Base-by-base conservation (phyloP, 495 filamentous ascomycete genomes). In the Corynascus novoguineensis region DNA sequence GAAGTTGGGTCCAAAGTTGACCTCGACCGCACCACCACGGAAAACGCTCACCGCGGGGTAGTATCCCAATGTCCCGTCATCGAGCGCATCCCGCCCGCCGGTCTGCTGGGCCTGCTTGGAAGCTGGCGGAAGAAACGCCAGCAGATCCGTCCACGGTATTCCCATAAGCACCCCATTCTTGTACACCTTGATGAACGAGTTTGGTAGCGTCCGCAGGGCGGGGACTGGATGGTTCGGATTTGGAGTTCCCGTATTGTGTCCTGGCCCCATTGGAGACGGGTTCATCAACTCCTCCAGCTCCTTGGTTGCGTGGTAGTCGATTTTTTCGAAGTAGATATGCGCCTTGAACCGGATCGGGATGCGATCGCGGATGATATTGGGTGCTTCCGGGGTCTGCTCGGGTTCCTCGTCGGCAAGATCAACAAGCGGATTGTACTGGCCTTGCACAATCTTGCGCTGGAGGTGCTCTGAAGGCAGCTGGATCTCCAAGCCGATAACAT, bases 401-500 rank as follows among this genome's bases (percentile, higher is more conserved):
- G 80, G 73, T 17, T 85, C 81, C 46, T 84, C 85, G 59, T 83
- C 75, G 31, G 71, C 65, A 2, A 79, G 63, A 65, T 96, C 89
- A 6, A 88, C 82, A 2, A 86, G 85, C 1, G 89, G 90, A 63
- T 97, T 92, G 70, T 91, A 96, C 47, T 83, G 81, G 14, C 90
- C 90, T 59, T 86, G 83, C 5, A 91, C 89, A n/a, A 97, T 79
- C 63, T 90, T 93, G 25, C 87, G 84, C 65, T 99, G 95, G 2
- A 95, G 71, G 3, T 81, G 76, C 50, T 96, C 81, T 2, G 90
- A 86, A 0, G 95, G 95, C 4, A 99, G 80, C 50, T 84, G 86
- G 60, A 99, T 95, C 62, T 96, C 88, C 57, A 99, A 75, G 45
- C 95, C 95, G 60, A 99, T 93, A 8, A 99, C 87, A 68, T 99